phyloP scores from a whole-genome alignment of 192 early-diverging fungal genomes.

The Coemansia guatemalensis region DNA sequence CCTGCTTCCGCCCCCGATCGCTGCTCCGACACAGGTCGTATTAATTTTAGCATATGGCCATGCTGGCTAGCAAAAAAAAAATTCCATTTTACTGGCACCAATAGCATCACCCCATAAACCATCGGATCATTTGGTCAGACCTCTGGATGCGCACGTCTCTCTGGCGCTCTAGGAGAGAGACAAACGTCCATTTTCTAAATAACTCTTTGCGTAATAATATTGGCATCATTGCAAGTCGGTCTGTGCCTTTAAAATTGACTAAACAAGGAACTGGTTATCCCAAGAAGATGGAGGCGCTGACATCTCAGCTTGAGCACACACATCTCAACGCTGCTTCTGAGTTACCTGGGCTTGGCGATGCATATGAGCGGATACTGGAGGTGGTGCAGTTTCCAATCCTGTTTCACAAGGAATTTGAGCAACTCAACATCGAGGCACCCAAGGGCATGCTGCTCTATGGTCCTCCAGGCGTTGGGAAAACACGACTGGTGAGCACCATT shows the following conservation, averaged over 20 bases:
- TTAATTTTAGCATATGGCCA: no score
- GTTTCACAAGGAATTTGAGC: conserved; percentile 60
- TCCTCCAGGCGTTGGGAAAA: conserved; percentile 95
- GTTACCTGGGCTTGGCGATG: conserved; percentile 72
- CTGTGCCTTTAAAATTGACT: not conserved
- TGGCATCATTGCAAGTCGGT: not conserved
- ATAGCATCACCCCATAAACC: not conserved
- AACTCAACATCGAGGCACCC: conserved; percentile 76
- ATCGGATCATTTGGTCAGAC: not conserved
- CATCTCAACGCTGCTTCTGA: conserved; percentile 5
- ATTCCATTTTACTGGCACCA: not conserved
- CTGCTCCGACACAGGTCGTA: not conserved
- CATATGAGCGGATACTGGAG: conserved; percentile 72
- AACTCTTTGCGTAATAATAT: not conserved
- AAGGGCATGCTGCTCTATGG: conserved; percentile 89
- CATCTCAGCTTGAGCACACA: conserved; percentile 6
- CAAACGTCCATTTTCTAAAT: not conserved
- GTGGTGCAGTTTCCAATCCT: conserved; percentile 75
- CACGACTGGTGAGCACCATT: conserved; percentile 73
- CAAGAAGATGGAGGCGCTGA: conserved; percentile 8
- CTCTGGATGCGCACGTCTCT: not conserved
- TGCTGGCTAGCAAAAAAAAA: not conserved
- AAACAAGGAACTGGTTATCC: not conserved
- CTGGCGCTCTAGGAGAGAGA: not conserved
- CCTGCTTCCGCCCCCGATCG: not conserved